Evolutionary conservation across 2,329 filamentous ascomycete species (phyloP).

Genomic region (Talaromyces sp.): DNA sequence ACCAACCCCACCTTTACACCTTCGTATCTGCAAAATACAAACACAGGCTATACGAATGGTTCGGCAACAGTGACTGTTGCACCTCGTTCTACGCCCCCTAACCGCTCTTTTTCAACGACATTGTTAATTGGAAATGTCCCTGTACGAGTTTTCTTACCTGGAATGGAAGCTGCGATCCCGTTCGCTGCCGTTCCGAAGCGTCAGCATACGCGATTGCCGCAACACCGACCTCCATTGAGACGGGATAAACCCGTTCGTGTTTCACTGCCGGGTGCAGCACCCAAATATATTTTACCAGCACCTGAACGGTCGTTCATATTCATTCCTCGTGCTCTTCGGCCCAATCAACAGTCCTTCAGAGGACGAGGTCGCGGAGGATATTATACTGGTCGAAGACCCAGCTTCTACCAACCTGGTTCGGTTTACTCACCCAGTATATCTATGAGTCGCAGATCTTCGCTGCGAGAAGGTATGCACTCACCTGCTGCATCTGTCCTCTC

Average conservation of each 20-base stretch:
- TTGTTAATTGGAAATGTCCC: conserved; percentile 80
- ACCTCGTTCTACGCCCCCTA: conserved; percentile 63
- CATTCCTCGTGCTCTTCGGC: conserved; percentile 87
- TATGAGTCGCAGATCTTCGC: conserved; percentile 84
- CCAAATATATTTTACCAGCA: conserved; percentile 87
- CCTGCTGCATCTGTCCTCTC: conserved; percentile 76
- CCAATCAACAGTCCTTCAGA: conserved; percentile 78
- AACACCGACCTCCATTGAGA: conserved; percentile 88
- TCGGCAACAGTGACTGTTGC: conserved; percentile 40
- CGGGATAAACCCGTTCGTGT: conserved; percentile 96
- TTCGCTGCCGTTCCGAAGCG: conserved; percentile 77
- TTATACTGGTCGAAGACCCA: conserved; percentile 62
- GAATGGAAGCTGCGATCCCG: conserved; percentile 66
- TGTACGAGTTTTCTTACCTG: conserved; percentile 75
- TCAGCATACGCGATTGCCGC: conserved; percentile 88
- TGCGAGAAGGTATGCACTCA: conserved; percentile 72
- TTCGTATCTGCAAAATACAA: conserved; percentile 28
- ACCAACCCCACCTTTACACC: conserved; percentile 25
- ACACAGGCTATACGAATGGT: conserved; percentile 12
- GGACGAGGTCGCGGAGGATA: conserved; percentile 72
- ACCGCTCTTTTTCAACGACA: conserved; percentile 77
- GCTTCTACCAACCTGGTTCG: conserved; percentile 66
- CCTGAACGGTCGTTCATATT: conserved; percentile 94
- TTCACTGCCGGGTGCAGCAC: conserved; percentile 74
- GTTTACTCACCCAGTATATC: conserved; percentile 81